Percentiles rank a stretch among this genome's conserved stretches.
These are phyloP conservation scores for Nannochloris sp. DNA, from an alignment of 139 green algal species.

Conservation along the genomic window DNA sequence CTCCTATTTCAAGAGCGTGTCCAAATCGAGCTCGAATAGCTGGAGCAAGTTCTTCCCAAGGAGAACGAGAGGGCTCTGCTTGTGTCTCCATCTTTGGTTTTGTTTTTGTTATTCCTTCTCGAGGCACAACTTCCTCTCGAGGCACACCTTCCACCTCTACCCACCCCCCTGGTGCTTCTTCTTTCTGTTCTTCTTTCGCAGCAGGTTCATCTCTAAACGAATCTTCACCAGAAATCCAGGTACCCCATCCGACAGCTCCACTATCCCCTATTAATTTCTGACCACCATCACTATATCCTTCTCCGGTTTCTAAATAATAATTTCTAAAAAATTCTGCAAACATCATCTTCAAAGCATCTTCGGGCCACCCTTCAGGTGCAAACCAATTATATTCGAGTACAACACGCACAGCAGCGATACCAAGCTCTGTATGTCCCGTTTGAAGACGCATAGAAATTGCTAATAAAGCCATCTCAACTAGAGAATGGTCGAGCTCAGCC, in stretches of 20 bases:
- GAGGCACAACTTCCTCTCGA: background rate
- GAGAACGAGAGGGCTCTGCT: conserved; percentile 15
- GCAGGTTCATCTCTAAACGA: background rate
- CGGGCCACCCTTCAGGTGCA: conserved; percentile 29
- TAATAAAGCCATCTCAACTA: conserved; percentile 29
- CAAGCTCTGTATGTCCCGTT: conserved; percentile 48
- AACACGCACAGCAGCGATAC: conserved; percentile 47
- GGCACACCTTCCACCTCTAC: background rate
- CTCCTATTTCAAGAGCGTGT: background rate
- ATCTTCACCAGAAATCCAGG: background rate
- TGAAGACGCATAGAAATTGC: conserved; percentile 33
- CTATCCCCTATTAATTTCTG: background rate
- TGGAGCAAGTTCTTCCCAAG: conserved; percentile 29
- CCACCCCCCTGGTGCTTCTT: background rate
- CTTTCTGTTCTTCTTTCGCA: background rate
- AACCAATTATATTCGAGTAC: conserved; percentile 68
- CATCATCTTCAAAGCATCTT: conserved; percentile 15
- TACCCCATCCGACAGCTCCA: background rate
- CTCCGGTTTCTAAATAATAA: conserved; percentile 50
- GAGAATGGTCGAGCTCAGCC: conserved; percentile 24
- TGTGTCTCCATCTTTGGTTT: background rate
- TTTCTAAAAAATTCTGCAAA: conserved; percentile 70
- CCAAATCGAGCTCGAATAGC: conserved; percentile 6
- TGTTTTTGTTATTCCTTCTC: background rate
- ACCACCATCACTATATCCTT: conserved; percentile 48